Conservation (phyloP, 1,284 basidiomycete species). For the Phylloporus sp. region DNA sequence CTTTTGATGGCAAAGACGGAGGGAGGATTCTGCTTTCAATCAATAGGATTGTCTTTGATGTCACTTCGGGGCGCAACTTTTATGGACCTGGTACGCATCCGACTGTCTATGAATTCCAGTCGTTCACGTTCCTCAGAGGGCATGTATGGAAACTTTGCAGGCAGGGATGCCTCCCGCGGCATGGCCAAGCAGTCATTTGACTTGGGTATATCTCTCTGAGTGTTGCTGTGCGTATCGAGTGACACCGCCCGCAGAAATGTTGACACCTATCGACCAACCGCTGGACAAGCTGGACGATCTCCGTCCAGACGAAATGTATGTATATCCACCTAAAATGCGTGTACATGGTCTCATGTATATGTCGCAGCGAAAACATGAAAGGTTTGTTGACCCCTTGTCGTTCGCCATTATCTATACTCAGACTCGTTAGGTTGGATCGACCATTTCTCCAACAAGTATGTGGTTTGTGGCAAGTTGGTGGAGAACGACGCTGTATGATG, state of each 20-base stretch:
- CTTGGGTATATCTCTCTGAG: slow-evolving; percentile 62
- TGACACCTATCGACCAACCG: slow-evolving; percentile 86
- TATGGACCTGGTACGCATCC: slow-evolving; percentile 85
- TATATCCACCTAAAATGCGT: slow-evolving; percentile 7
- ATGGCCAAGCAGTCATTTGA: slow-evolving; percentile 99
- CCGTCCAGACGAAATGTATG: slow-evolving; percentile 83
- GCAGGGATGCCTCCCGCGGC: slow-evolving; percentile 90
- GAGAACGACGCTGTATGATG: slow-evolving; percentile 65
- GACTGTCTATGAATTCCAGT: background rate
- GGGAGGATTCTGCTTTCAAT: slow-evolving; percentile 88
- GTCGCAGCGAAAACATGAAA: slow-evolving; percentile 85
- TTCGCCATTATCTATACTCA: background rate
- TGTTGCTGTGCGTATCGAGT: slow-evolving; percentile 4
- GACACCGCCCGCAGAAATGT: slow-evolving; percentile 71
- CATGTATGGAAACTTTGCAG: slow-evolving; percentile 97
- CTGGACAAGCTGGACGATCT: slow-evolving; percentile 86
- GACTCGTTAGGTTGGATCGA: slow-evolving; percentile 79
- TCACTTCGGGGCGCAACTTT: slow-evolving; percentile 86
- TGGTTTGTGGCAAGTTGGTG: slow-evolving; percentile 83
- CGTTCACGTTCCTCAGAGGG: slow-evolving; percentile 59
- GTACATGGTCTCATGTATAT: slow-evolving; percentile 14
- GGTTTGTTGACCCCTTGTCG: slow-evolving; percentile 49
- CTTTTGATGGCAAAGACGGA: slow-evolving; percentile 73
- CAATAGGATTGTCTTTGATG: slow-evolving; percentile 89
- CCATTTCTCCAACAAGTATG: slow-evolving; percentile 89